These are phyloP conservation scores for Pistacia integerrima DNA, from an alignment of 345 rosid genomes.

Conservation along the genomic window DNA sequence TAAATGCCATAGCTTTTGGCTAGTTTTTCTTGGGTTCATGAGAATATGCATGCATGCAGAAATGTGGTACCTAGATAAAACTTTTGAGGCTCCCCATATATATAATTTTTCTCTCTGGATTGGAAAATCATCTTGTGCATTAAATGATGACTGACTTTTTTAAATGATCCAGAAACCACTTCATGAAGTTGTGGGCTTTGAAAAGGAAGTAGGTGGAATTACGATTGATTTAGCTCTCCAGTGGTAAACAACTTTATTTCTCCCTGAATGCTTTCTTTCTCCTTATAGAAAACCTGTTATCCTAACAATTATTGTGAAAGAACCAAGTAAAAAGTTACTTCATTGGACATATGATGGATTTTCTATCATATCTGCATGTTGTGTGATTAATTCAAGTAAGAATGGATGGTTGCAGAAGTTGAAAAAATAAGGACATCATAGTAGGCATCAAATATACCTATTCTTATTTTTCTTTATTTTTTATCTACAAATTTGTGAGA, in stretches of 20 bases:
- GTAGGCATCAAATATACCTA: neutral
- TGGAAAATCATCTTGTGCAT: conserved; percentile 8
- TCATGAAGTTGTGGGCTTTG: conserved; percentile 83
- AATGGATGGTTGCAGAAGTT: neutral
- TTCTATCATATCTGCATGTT: neutral
- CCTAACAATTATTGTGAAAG: neutral
- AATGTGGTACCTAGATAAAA: too few species aligned
- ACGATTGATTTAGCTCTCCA: conserved; percentile 81
- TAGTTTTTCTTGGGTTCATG: too few species aligned
- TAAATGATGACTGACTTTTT: conserved; percentile 37
- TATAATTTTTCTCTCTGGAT: neutral
- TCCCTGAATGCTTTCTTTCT: conserved; percentile 9
- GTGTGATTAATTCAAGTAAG: neutral
- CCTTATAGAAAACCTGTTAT: neutral
- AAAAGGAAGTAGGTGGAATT: conserved; percentile 67
- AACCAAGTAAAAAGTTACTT: neutral
- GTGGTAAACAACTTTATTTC: conserved; percentile 54
- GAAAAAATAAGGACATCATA: neutral
- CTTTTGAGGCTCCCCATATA: too few species aligned
- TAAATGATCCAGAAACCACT: conserved; percentile 60
- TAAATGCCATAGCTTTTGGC: too few species aligned
- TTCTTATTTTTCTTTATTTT: neutral
- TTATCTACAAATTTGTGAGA: neutral
- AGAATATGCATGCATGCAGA: too few species aligned
- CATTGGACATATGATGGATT: neutral